Evolutionary conservation across 2,329 filamentous ascomycete species (phyloP), one percentile per base, ranked within the genome.

Genomic region (Arthroderma uncinatum): DNA sequence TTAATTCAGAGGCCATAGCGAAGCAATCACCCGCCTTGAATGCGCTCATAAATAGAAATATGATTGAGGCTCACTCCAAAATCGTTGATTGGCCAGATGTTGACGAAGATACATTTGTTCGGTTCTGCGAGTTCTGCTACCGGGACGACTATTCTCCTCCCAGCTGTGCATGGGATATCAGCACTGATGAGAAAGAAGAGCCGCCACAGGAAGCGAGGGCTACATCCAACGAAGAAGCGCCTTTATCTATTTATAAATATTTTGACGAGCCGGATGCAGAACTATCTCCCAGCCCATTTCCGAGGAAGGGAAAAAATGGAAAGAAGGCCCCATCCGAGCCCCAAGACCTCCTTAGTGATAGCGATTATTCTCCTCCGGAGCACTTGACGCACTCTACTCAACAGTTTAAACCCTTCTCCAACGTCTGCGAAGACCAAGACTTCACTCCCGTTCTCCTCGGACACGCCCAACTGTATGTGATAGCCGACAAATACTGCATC

Each of bases 401-500:
- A 8, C 47, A 33, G n/a, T 50, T 50, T 14, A 6, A 28, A 48
- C 44, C 44, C 12, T 48, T 48, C 44, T 48, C 44, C 44, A 48
- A 48, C 14, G 44, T 48, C 44, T 16, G 28, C 2, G n/a, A 12
- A n/a, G 34, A 50, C 8, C 61, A 70, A 47, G 65, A 68, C 56
- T 70, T 67, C 57, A 65, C 64, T 0, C 62, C 63, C n/a, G 68
- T 73, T 9, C 67, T 76, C 47, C 63, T 75, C 4, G 67, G 64
- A n/a, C 72, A 74, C 59, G 72, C 70, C 0, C 65, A 63, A 21
- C 60, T 76, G 2, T 75, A 73, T 47, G 64, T 70, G 1, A 64
- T 76, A 16, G 70, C 73, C 0, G 71, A 77, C 57, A 71, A 66
- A 54, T 74, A 74, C 60, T 63, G 66, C 33, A 71, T 74, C 21